These are phyloP conservation scores for Backusella mclennaniae DNA, from an alignment of 192 early-diverging fungal species.

Conservation along the genomic window DNA sequence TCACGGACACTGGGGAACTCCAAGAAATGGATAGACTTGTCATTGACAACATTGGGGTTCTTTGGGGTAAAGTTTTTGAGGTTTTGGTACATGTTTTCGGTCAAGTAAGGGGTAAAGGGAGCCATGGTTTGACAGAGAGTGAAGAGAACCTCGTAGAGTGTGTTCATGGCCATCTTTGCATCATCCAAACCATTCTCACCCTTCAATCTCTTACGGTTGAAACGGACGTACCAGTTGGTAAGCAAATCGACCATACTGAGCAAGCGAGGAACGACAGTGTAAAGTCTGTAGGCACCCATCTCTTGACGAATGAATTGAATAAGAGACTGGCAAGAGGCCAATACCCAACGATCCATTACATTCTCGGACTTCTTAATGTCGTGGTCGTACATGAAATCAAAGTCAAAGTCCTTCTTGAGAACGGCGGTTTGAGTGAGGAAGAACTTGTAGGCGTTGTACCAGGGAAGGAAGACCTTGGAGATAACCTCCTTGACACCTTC, in stretches of 20 bases:
- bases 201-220: slow-evolving; percentile 97
- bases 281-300: slow-evolving; percentile 94
- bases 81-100: slow-evolving; percentile 97
- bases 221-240: slow-evolving; percentile 99
- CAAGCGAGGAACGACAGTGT: slow-evolving; percentile 95
- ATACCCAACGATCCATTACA: slow-evolving; percentile 98
- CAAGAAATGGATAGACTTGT: slow-evolving; percentile 92
- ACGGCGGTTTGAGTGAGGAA: slow-evolving; percentile 88
- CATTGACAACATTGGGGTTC: slow-evolving; percentile 59
- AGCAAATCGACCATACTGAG: slow-evolving; percentile 88
- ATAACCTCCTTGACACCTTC: slow-evolving; percentile 96
- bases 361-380: slow-evolving; percentile 70
- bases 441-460: slow-evolving; percentile 99
- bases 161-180: slow-evolving; percentile 82
- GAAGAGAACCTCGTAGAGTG: slow-evolving; percentile 93
- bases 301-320: slow-evolving; percentile 92
- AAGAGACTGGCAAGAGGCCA: slow-evolving; percentile 92
- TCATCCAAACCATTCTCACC: slow-evolving; percentile 91
- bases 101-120: slow-evolving; percentile 96
- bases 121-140: slow-evolving; percentile 91
- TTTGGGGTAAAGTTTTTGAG: slow-evolving; percentile 74
- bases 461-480: slow-evolving; percentile 93
- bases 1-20: slow-evolving; percentile 89
- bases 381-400: slow-evolving; percentile 82
- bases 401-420: slow-evolving; percentile 82